Evolutionary conservation across 2,329 filamentous ascomycete genomes (phyloP).

Genomic region (Alternaria brassicicola): DNA sequence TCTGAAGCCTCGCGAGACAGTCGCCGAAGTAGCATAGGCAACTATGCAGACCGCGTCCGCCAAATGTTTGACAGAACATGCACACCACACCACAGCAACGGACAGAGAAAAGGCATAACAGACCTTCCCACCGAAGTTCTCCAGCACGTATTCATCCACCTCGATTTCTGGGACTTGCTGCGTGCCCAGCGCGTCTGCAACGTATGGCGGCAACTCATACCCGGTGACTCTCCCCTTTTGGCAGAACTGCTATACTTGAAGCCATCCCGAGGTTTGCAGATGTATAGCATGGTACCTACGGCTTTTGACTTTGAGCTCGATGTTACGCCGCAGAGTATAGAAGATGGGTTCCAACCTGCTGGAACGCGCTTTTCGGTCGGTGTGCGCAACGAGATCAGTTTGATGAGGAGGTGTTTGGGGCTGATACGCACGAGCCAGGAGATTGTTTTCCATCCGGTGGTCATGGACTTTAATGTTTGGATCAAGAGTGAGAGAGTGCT

Average conservation of each 20-base stretch:
- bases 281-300: constrained; percentile 17
- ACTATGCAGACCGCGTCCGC: constrained; percentile 22
- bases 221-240: constrained; percentile 17
- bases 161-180: constrained; percentile 19
- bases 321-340: constrained; percentile 1
- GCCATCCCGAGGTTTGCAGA: constrained; percentile 16
- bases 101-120: constrained; percentile 5
- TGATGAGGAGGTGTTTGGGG: constrained; percentile 14
- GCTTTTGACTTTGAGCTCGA: constrained; percentile 19
- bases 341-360: not conserved
- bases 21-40: constrained; percentile 22
- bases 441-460: constrained; percentile 18
- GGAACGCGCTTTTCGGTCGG: constrained; percentile 2
- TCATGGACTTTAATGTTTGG: constrained; percentile 13
- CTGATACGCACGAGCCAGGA: constrained; percentile 18
- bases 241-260: constrained; percentile 18
- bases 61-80: constrained; percentile 16
- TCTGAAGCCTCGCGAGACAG: constrained; percentile 2
- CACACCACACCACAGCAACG: not conserved
- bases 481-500: not conserved
- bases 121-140: constrained; percentile 20
- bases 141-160: constrained; percentile 16
- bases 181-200: constrained; percentile 19
- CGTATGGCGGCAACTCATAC: constrained; percentile 15
- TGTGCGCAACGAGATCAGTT: constrained; percentile 6